Conservation (phyloP, 2,329 filamentous ascomycete species). For the Waltergamsia citrina region DNA sequence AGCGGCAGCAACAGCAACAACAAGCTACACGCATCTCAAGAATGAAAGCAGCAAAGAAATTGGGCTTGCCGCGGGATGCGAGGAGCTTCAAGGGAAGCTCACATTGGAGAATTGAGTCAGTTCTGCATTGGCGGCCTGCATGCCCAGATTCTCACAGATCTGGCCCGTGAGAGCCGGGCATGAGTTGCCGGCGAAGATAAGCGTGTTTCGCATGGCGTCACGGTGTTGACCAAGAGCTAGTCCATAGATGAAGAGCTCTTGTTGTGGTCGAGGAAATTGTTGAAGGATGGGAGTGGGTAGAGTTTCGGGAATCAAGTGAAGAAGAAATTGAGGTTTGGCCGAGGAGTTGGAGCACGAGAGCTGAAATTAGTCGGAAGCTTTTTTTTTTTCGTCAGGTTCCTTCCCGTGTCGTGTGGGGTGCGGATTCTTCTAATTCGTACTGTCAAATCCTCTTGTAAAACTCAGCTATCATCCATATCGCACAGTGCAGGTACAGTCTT, state of each 20-base stretch:
- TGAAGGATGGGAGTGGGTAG: not conserved
- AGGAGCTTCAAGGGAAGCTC: slow-evolving; percentile 25
- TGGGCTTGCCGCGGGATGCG: slow-evolving; percentile 4
- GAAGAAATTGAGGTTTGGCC: not conserved
- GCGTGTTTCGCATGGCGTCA: slow-evolving; percentile 53
- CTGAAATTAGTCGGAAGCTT: no score
- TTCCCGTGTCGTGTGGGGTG: no score
- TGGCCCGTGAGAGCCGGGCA: slow-evolving; percentile 55
- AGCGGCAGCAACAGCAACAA: slow-evolving; percentile 2
- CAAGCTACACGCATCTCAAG: not conserved
- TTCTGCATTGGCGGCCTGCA: slow-evolving; percentile 54
- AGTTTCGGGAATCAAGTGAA: not conserved
- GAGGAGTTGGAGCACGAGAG: no score
- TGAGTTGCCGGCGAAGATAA: slow-evolving; percentile 60
- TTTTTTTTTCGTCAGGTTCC: no score
- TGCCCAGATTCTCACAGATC: slow-evolving; percentile 60
- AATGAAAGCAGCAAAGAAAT: not conserved
- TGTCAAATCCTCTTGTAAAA: no score
- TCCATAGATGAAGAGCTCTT: not conserved
- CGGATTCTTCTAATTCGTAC: no score
- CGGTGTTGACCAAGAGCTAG: not conserved
- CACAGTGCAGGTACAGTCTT: no score
- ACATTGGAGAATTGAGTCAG: slow-evolving; percentile 64
- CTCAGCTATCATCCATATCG: no score
- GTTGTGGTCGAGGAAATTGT: not conserved